Evolutionary conservation across 192 early-diverging fungal species (phyloP), one percentile per base, ranked within the genome.

Genomic region (Chytriomyces hyalinus): DNA sequence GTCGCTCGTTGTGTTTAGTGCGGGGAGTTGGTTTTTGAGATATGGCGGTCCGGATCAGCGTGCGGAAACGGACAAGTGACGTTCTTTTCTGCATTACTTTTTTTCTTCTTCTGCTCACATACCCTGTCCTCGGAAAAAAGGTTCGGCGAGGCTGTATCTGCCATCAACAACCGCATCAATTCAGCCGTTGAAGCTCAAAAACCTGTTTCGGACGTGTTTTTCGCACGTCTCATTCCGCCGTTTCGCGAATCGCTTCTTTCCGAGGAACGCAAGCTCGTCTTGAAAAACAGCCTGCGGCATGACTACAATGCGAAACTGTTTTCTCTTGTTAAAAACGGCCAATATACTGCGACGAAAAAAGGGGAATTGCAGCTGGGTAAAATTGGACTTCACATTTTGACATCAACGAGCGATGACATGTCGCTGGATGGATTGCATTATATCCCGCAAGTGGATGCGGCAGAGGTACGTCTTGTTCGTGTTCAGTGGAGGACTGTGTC

Each of bases 391-490:
- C 65, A 79, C 20, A 88, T 90, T 81, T 62, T 83, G 9, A 65
- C 75, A 20, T 81, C 79, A 20, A 80, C 81, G 5, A 13, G 15
- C 20, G 57, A 73, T 2, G 76, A 63, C 6, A 78, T 80, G 63
- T 91, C 92, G 10, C 48, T 66, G 6, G 93, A 94, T 75, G 93
- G 93, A 4, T 78, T 94, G 60, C 93, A 94, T 78, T 94, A 87
- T 80, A 77, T 81, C 15, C 59, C 71, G 4, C 49, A 57, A 28
- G 72, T 93, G 48, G 82, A 87, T 72, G 49, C 71, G 3, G 77
- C 80, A 6, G 88, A 91, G 48, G 79, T 90, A 11, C 79, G 86
- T 44, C 78, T 72, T 51, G 78, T 86, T 8, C 91, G 90, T 0
- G 92, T 91, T 80, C 92, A 90, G 68, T 86, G 86, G 57, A 78